Conservation (phyloP, 2,329 filamentous ascomycete genomes). For the Colletotrichum filicis region DNA sequence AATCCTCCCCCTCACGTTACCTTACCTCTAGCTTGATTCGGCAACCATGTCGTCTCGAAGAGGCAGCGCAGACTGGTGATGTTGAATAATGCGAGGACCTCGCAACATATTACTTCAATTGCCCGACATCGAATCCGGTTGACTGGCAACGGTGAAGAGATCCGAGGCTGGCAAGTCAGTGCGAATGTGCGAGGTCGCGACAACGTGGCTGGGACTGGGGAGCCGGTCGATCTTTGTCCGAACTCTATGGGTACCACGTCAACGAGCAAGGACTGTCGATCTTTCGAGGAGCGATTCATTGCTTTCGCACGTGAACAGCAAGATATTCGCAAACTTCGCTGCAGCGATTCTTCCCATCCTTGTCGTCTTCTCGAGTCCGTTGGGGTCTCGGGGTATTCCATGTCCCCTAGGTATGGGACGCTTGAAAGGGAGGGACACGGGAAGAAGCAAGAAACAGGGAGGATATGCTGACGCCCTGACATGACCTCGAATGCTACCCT, state of each 20-base stretch:
- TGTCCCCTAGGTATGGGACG: too few relatives aligned
- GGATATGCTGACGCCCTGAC: too few relatives aligned
- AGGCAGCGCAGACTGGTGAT: neutral
- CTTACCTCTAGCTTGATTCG: neutral
- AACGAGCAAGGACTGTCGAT: neutral
- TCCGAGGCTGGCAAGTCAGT: neutral
- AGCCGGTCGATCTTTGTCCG: too few relatives aligned
- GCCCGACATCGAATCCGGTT: neutral
- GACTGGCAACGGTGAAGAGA: neutral
- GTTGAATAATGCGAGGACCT: neutral
- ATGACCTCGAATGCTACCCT: neutral
- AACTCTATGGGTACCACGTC: too few relatives aligned
- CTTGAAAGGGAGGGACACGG: neutral
- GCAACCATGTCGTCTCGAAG: neutral
- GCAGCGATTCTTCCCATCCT: too few relatives aligned
- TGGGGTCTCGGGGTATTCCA: too few relatives aligned
- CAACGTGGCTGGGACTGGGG: too few relatives aligned
- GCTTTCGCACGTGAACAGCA: too few relatives aligned
- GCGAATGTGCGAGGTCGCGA: neutral
- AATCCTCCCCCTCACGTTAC: neutral
- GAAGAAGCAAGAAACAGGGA: neutral
- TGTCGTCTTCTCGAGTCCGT: too few relatives aligned
- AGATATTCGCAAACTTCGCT: too few relatives aligned
- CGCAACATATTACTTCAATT: too few relatives aligned
- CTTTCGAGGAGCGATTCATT: neutral